phyloP scores from a whole-genome alignment of 768 basidiomycete genomes.

The Strobilomyces echinocephalus region DNA sequence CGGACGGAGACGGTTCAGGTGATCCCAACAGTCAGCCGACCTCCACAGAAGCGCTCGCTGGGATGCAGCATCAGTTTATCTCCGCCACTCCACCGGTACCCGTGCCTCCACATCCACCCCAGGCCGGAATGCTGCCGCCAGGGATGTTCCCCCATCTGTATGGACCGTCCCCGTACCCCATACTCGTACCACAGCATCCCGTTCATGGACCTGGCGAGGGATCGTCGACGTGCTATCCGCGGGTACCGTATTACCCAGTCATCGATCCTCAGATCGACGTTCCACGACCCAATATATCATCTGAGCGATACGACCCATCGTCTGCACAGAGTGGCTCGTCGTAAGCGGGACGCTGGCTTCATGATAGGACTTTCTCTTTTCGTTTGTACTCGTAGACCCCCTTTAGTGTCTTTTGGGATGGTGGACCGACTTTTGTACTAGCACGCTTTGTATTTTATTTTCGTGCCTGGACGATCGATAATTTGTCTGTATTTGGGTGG shows the following conservation, averaged over 20 bases:
- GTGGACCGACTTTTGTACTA: not conserved
- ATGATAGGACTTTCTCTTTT: not conserved
- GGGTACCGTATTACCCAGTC: conserved; percentile 34
- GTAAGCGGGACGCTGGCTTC: conserved; percentile 6
- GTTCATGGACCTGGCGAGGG: conserved; percentile 21
- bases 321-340: conserved; percentile 14
- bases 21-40: conserved; percentile 1
- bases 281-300: conserved; percentile 30
- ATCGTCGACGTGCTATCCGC: conserved; percentile 23
- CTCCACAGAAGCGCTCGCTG: not conserved
- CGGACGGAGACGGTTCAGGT: conserved; percentile 23
- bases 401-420: not conserved
- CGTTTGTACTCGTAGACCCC: not conserved
- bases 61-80: conserved; percentile 13
- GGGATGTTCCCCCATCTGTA: conserved; percentile 26
- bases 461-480: not conserved
- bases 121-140: conserved; percentile 12
- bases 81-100: conserved; percentile 7
- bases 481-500: conserved; percentile 3
- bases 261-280: conserved; percentile 37
- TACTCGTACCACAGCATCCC: conserved; percentile 21
- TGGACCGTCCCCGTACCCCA: conserved; percentile 27
- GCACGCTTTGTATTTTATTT: not conserved
- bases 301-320: conserved; percentile 31
- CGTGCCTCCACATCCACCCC: conserved; percentile 16